Evolutionary conservation across 768 basidiomycete genomes (phyloP), one percentile per base, ranked within the genome.

Genomic region (Sporobolomyces roseus): DNA sequence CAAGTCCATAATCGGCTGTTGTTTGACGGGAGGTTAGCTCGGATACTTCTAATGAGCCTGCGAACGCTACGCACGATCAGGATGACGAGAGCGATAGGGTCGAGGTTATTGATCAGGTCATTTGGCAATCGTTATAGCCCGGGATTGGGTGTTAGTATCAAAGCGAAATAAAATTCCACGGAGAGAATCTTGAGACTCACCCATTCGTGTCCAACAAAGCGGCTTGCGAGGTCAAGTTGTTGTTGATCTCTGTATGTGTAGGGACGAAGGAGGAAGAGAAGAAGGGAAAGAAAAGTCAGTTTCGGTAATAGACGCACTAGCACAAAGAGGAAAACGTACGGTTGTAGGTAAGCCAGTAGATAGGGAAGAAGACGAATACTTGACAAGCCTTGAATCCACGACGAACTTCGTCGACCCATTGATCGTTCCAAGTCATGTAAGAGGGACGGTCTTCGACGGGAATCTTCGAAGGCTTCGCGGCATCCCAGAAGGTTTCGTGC

Each of bases 351-450:
- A 61, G 49, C 45, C 74, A 75, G 65, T 76, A 77, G 36, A 75
- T 65, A 7, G 76, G 76, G 65, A 70, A 66, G 68, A 75, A 75
- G 14, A 71, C 56, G 68, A 77, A 77, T 50, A 79, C 78, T 59
- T 74, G 64, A 70, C 78, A 79, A n/a, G 78, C 78, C 69, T 76
- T 76, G 73, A 79, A 66, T 17, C 76, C 76, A 60, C 77, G 68
- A 32, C 69, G 63, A 41, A 78, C 75, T 63, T 79, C 77, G 49
- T 75, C 73, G 27, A 79, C 78, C 51, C 64, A 76, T 17, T 51
- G 51, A 33, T 75, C 77, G 65, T 77, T 76, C 61, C 68, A 78
- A 14, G 66, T 72, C 43, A 77, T 70, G 75, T 74, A 78, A 1
- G 36, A 3, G 3, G 78, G 78, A n/a, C 63, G 66, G 27, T 71